Evolutionary conservation across 805 yeast species (phyloP).

Genomic region (Zygosaccharomyces rouxii): DNA sequence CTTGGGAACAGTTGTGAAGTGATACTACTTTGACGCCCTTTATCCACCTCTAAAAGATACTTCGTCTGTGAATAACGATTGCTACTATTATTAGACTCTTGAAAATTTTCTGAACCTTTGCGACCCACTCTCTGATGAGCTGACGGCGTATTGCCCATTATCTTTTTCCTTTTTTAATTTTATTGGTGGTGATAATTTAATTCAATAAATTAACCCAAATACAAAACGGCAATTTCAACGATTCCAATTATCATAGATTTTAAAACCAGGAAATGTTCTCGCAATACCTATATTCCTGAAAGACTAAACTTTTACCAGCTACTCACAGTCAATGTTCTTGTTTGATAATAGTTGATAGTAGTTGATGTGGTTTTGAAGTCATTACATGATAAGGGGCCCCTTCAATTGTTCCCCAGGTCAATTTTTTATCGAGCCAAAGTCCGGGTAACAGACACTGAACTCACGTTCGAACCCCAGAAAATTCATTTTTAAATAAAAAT

Average conservation of each 20-base stretch:
- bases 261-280: background rate
- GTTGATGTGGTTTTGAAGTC: background rate
- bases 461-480: background rate
- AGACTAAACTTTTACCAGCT: background rate
- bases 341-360: background rate
- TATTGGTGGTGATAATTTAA: background rate
- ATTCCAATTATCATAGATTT: background rate
- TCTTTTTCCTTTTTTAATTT: background rate
- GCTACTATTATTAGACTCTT: background rate
- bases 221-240: background rate
- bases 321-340: no score
- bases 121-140: conserved; percentile 4
- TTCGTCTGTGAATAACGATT: background rate
- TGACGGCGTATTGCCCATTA: conserved; percentile 16
- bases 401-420: background rate
- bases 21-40: conserved; percentile 16
- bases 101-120: background rate
- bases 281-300: background rate
- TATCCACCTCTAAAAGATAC: conserved; percentile 4
- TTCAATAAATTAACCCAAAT: background rate
- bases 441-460: background rate
- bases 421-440: background rate
- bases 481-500: background rate
- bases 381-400: background rate
- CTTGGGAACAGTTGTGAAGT: conserved; percentile 24